Percentiles rank a stretch among this genome's conserved stretches.
Evolutionary conservation across 2,329 filamentous ascomycete genomes (phyloP).

Genomic region (Endothia cerciana): DNA sequence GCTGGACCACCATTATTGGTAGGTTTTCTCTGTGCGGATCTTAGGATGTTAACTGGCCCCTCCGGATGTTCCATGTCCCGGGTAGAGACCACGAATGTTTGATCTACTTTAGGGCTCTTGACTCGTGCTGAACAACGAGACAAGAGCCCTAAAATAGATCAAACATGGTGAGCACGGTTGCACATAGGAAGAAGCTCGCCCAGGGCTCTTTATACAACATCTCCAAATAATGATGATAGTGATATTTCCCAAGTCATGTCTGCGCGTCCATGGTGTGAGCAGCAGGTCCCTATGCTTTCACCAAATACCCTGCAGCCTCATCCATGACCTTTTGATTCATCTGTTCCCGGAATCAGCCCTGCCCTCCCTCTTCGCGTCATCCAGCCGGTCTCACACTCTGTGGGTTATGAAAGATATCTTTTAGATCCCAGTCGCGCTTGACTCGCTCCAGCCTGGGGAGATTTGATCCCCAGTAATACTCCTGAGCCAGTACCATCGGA

Average conservation of each 20-base stretch:
- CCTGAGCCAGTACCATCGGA: constrained; percentile 43
- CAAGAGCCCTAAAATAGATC: not conserved
- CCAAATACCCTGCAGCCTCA: not conserved
- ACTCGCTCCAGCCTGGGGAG: constrained; percentile 49
- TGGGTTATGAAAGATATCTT: constrained; percentile 59
- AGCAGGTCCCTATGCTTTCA: too few relatives aligned
- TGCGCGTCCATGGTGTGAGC: too few relatives aligned
- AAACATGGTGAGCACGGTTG: not conserved
- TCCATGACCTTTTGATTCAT: not conserved
- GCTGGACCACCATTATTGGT: not conserved
- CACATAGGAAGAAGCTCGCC: not conserved
- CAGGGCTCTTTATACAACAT: too few relatives aligned
- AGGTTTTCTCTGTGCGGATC: not conserved
- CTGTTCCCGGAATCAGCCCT: not conserved
- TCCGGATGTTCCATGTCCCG: not conserved
- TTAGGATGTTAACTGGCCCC: not conserved
- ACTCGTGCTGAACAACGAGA: too few relatives aligned
- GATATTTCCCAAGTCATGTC: too few relatives aligned
- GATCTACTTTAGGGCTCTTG: too few relatives aligned
- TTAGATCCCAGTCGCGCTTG: constrained; percentile 57
- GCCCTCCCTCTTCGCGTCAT: not conserved
- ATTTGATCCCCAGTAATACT: constrained; percentile 59
- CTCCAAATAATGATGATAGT: too few relatives aligned
- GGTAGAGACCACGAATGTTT: too few relatives aligned
- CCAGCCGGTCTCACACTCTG: not conserved